Evolutionary conservation across 371 early-diverging fungal genomes (phyloP).

Genomic region (Cokeromyces recurvatus): DNA sequence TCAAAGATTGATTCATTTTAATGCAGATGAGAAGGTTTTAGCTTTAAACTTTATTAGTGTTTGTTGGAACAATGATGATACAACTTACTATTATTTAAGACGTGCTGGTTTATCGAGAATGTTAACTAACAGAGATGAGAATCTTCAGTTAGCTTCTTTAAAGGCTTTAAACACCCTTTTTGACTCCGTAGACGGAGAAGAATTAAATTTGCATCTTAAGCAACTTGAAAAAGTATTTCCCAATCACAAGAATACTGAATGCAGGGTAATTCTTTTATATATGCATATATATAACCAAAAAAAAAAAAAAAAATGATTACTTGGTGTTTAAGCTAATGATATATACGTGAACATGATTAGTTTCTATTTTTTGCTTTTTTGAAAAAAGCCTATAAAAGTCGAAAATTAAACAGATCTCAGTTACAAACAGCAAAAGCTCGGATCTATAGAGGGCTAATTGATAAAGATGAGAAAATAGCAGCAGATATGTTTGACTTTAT

Average conservation of each 20-base stretch:
- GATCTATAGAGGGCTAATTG: slow-evolving; percentile 46
- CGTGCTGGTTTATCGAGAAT: slow-evolving; percentile 33
- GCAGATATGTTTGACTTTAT: slow-evolving; percentile 46
- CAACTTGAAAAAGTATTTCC: slow-evolving; percentile 26
- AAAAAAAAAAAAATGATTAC: no score
- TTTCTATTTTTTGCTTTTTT: slow-evolving; percentile 25
- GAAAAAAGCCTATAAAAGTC: slow-evolving; percentile 7
- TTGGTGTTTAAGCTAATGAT: no score
- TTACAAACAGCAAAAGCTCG: not conserved
- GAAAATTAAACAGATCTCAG: not conserved
- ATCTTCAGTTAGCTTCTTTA: slow-evolving; percentile 44
- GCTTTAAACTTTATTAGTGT: slow-evolving; percentile 55
- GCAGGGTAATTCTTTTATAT: slow-evolving; percentile 47
- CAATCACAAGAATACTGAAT: slow-evolving; percentile 37
- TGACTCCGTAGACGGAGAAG: slow-evolving; percentile 22
- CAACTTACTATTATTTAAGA: slow-evolving; percentile 48
- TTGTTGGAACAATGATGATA: slow-evolving; percentile 38
- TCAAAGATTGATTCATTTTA: slow-evolving; percentile 30
- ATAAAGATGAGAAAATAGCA: slow-evolving; percentile 47
- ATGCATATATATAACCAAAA: no score
- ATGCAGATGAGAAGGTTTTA: slow-evolving; percentile 30
- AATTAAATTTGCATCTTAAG: slow-evolving; percentile 43
- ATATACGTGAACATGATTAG: slow-evolving; percentile 9
- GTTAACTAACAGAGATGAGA: slow-evolving; percentile 1
- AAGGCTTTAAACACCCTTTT: slow-evolving; percentile 48